These are phyloP conservation scores for Orychophragmus violaceus DNA, from an alignment of 345 rosid genomes.

Conservation along the genomic window DNA sequence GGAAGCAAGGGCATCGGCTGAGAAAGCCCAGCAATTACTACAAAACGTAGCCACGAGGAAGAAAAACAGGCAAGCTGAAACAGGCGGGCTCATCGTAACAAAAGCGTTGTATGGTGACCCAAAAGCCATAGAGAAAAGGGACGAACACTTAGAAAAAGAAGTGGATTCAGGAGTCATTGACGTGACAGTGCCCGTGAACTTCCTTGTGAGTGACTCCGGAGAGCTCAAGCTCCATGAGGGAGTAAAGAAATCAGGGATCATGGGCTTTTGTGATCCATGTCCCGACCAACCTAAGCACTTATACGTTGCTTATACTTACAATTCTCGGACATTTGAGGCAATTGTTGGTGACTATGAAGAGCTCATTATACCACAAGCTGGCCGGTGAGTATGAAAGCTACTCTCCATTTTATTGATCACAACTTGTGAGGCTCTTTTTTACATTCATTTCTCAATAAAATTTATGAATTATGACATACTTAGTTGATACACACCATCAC, in stretches of 20 bases:
- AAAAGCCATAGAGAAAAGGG: constrained; percentile 48
- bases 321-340: constrained; percentile 47
- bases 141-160: constrained; percentile 34
- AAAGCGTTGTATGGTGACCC: constrained; percentile 67
- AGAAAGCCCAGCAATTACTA: constrained; percentile 74
- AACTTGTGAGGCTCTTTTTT: background rate
- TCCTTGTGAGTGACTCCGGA: constrained; percentile 76
- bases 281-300: constrained; percentile 78
- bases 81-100: constrained; percentile 65
- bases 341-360: constrained; percentile 63
- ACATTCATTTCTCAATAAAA: constrained; percentile 21
- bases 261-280: constrained; percentile 98
- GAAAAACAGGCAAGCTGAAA: constrained; percentile 61
- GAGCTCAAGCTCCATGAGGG: constrained; percentile 91
- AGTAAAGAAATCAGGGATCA: constrained; percentile 85
- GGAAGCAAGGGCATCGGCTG: constrained; percentile 68
- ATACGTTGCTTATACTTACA: constrained; percentile 57
- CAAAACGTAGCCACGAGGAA: constrained; percentile 78
- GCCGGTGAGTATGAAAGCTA: constrained; percentile 36
- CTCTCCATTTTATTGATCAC: constrained; percentile 1
- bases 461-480: background rate
- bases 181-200: constrained; percentile 85
- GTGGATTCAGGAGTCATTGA: constrained; percentile 52
- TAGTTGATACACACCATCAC: background rate
- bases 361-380: constrained; percentile 60